These are phyloP conservation scores for Tuber indicum DNA, from an alignment of 495 filamentous ascomycete species.

Conservation along the genomic window DNA sequence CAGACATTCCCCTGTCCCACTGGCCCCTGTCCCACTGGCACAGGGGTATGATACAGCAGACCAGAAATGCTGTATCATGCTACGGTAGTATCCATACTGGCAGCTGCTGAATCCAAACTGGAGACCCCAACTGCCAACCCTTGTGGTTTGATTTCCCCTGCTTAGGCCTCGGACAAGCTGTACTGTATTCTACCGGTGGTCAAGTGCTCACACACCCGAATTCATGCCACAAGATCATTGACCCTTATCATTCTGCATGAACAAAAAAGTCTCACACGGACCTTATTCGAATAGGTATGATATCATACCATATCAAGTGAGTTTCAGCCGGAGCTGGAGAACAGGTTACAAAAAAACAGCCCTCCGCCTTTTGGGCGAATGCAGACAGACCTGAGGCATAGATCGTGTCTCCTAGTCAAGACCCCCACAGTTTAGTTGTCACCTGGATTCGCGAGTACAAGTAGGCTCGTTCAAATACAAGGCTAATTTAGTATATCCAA, in stretches of 20 bases:
- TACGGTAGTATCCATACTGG: too few species aligned
- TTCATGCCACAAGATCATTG: background rate
- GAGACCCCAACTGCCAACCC: background rate
- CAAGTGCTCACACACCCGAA: background rate
- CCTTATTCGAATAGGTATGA: background rate
- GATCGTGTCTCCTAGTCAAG: background rate
- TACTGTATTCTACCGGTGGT: background rate
- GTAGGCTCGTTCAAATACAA: background rate
- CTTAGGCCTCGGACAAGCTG: background rate
- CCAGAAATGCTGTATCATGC: background rate
- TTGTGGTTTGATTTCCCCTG: background rate
- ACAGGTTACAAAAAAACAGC: background rate
- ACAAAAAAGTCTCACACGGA: background rate
- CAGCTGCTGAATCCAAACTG: background rate
- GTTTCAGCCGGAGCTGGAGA: background rate
- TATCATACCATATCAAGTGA: background rate
- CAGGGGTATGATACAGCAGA: background rate
- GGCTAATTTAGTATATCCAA: background rate
- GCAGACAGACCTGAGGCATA: background rate
- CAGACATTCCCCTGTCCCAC: background rate
- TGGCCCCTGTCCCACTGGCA: background rate
- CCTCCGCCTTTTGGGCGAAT: background rate
- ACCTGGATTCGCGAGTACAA: background rate
- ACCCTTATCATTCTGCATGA: background rate
- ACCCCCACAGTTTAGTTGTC: background rate